Evolutionary conservation across 139 green algal species (phyloP), one percentile per base, ranked within the genome.

Genomic region (Chlamydomonas sp.): DNA sequence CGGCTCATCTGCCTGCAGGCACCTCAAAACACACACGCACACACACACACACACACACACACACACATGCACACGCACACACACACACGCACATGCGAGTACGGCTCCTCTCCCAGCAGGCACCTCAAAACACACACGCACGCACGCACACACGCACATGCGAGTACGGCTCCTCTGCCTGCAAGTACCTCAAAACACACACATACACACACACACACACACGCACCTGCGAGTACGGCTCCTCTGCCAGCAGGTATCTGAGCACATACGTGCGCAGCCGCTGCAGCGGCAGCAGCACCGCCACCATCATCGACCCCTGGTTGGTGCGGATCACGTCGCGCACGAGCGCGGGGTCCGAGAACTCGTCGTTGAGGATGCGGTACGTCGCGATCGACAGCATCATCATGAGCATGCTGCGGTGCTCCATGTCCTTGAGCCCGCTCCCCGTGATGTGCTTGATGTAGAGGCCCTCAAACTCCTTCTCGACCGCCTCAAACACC

Each of bases 281-380:
- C 58, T 82, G 76, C 35, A 82, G 36, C 5, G 58, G 68, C 29
- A 63, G 65, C 69, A 82, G 73, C 34, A 79, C 5, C 5, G 58
- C 31, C 5, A 79, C 58, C 58, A 76, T 76, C 36, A 76, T 38
- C 20, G 68, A 58, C 48, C 76, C 76, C 43, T 77, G 69, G 58
- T 82, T 82, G 67, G 76, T 82, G 47, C 65, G 69, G 33, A 82
- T 74, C 3, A 82, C 37, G 31, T 82, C 67, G 3, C 67, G 48
- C 34, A 73, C 72, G 5, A 63, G 5, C 28, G 13, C n/a, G 10
- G 43, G 38, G 26, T 71, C 39, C 43, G 54, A 36, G 58, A 60
- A 5, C 69, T 82, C 76, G 64, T 82, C 73, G 22, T 59, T 66
- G 3, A 82, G 64, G 10, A 77, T 49, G 30, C 57, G 43, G 65